These are phyloP conservation scores for Neurospora sp. DNA, from an alignment of 2,329 filamentous ascomycete genomes.

Conservation along the genomic window DNA sequence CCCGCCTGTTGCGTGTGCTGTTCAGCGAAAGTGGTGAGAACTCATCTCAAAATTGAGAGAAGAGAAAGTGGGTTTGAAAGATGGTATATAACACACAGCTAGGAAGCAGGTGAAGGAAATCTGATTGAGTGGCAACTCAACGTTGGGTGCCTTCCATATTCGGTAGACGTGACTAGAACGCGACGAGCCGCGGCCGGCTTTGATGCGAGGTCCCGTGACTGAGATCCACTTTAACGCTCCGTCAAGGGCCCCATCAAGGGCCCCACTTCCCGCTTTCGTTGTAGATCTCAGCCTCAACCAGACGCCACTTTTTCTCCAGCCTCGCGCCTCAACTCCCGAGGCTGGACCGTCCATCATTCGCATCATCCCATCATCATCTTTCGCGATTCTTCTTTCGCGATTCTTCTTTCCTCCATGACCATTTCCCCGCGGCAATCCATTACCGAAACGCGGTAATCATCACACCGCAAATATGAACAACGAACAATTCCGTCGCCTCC, in stretches of 20 bases:
- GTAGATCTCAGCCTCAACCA: not conserved
- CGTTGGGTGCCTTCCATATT: not conserved
- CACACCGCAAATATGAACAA: conserved; percentile 64
- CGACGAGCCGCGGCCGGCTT: not conserved
- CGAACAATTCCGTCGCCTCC: conserved; percentile 77
- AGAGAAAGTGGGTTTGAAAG: not conserved
- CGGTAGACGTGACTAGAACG: not conserved
- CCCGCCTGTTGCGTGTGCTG: not conserved
- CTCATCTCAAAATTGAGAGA: not conserved
- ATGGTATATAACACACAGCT: not conserved
- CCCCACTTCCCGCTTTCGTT: not conserved
- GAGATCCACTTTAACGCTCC: not conserved
- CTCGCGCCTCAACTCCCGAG: not conserved
- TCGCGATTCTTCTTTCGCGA: not conserved
- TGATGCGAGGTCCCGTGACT: not conserved
- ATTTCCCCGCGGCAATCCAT: not conserved
- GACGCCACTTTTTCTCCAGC: not conserved
- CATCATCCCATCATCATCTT: not conserved
- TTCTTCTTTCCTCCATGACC: not conserved
- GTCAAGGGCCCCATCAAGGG: not conserved
- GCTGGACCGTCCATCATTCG: not conserved
- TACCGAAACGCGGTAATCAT: not conserved
- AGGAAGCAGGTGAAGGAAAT: too few relatives aligned
- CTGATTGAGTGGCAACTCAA: not conserved
- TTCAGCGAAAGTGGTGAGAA: not conserved